Conservation (phyloP, 2,329 filamentous ascomycete genomes). For the Exserohilum turcica region DNA sequence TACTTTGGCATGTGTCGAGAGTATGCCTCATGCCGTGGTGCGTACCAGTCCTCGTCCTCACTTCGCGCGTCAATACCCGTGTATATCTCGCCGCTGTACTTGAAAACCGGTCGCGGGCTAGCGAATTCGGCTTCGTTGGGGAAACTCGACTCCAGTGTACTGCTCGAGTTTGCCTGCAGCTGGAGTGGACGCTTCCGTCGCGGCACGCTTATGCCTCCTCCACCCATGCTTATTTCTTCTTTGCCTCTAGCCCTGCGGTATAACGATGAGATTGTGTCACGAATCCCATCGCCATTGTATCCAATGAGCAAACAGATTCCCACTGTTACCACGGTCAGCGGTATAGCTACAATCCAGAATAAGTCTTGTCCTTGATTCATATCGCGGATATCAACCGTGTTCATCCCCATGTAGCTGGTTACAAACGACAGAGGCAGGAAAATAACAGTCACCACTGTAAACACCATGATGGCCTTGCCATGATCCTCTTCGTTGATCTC, state of each 20-base stretch:
- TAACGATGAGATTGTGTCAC: conserved; percentile 13
- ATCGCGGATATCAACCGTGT: conserved; percentile 48
- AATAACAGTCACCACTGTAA: conserved; percentile 52
- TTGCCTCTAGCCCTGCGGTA: conserved; percentile 29
- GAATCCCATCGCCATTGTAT: conserved; percentile 38
- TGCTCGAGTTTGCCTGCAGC: conserved; percentile 8
- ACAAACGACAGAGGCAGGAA: conserved; percentile 54
- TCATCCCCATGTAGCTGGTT: conserved; percentile 52
- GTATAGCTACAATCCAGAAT: conserved; percentile 48
- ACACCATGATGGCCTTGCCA: conserved; percentile 52
- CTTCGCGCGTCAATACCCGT: background rate
- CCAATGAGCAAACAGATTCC: conserved; percentile 33
- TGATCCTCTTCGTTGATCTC: conserved; percentile 47
- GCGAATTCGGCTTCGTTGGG: conserved; percentile 33
- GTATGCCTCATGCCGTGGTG: background rate
- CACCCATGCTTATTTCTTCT: conserved; percentile 13
- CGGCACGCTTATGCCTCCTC: conserved; percentile 32
- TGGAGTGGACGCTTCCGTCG: conserved; percentile 30
- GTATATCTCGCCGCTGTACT: background rate
- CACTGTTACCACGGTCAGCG: conserved; percentile 35
- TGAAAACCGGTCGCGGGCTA: conserved; percentile 15
- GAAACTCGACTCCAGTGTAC: conserved; percentile 19
- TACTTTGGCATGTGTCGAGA: background rate
- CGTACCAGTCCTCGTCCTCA: background rate
- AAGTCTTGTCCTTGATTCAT: conserved; percentile 47